Evolutionary conservation across 2,329 filamentous ascomycete species (phyloP).

Genomic region (Penicillium brasilianum): DNA sequence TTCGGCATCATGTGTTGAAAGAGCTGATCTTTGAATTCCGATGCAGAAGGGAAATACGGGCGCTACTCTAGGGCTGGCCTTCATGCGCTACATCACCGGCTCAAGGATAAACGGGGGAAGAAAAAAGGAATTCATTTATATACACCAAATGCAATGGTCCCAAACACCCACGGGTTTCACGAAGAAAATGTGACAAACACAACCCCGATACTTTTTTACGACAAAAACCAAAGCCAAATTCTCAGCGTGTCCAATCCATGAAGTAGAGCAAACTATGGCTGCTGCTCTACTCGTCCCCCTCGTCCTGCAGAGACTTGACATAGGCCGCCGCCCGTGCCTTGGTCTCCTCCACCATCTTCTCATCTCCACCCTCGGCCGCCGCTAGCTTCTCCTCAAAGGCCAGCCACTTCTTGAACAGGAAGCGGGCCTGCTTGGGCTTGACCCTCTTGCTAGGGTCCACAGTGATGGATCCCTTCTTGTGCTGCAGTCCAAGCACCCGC

Average conservation of each 20-base stretch:
- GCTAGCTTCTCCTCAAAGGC: constrained; percentile 76
- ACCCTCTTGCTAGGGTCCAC: constrained; percentile 62
- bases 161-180: constrained; percentile 31
- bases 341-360: constrained; percentile 72
- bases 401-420: constrained; percentile 90
- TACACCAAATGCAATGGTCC: constrained; percentile 33
- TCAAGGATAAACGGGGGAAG: constrained; percentile 1
- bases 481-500: constrained; percentile 63
- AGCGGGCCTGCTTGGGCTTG: constrained; percentile 81
- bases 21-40: too few relatives aligned
- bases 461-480: constrained; percentile 40
- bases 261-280: background rate
- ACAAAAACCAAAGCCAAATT: constrained; percentile 3
- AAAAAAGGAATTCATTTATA: constrained; percentile 24
- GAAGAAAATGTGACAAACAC: constrained; percentile 3
- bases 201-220: constrained; percentile 19
- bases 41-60: too few relatives aligned
- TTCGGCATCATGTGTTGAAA: too few relatives aligned
- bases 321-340: constrained; percentile 73
- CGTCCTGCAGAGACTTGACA: constrained; percentile 58
- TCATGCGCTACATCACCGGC: background rate
- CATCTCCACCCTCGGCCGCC: constrained; percentile 60
- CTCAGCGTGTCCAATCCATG: background rate
- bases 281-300: constrained; percentile 22
- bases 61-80: background rate